Conservation (phyloP, 495 filamentous ascomycete species). For the Podospora pseudocomata region DNA sequence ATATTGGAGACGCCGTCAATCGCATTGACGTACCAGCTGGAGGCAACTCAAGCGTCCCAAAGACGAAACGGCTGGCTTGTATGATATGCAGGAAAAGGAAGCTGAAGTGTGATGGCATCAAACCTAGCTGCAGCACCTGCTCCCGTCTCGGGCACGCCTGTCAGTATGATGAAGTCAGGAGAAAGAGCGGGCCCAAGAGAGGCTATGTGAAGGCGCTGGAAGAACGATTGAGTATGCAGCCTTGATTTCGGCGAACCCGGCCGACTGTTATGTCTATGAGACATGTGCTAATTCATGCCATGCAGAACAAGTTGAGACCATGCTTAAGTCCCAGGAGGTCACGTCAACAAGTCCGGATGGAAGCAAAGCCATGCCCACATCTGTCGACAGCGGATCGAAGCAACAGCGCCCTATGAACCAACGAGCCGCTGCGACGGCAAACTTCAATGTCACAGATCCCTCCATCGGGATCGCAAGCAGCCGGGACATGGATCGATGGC, state of each 20-base stretch:
- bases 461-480: constrained; percentile 42
- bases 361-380: constrained; percentile 31
- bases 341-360: constrained; percentile 32
- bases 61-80: constrained; percentile 93
- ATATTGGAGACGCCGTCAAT: constrained; percentile 23
- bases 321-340: constrained; percentile 72
- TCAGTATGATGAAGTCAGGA: constrained; percentile 91
- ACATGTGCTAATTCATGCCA: constrained; percentile 18
- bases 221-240: constrained; percentile 76
- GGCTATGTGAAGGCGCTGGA: constrained; percentile 98
- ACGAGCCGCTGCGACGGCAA: constrained; percentile 34
- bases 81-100: constrained; percentile 93
- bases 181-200: constrained; percentile 96
- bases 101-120: constrained; percentile 71
- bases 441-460: constrained; percentile 46
- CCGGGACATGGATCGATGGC: constrained; percentile 50
- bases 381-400: constrained; percentile 32
- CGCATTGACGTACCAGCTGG: constrained; percentile 36
- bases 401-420: constrained; percentile 26
- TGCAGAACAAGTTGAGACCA: constrained; percentile 88
- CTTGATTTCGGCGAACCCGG: neutral
- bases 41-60: constrained; percentile 64
- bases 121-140: constrained; percentile 91
- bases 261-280: constrained; percentile 9
- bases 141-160: constrained; percentile 84